These are phyloP conservation scores for Aurifilum marmelostoma DNA, from an alignment of 2,329 filamentous ascomycete species.

Conservation along the genomic window DNA sequence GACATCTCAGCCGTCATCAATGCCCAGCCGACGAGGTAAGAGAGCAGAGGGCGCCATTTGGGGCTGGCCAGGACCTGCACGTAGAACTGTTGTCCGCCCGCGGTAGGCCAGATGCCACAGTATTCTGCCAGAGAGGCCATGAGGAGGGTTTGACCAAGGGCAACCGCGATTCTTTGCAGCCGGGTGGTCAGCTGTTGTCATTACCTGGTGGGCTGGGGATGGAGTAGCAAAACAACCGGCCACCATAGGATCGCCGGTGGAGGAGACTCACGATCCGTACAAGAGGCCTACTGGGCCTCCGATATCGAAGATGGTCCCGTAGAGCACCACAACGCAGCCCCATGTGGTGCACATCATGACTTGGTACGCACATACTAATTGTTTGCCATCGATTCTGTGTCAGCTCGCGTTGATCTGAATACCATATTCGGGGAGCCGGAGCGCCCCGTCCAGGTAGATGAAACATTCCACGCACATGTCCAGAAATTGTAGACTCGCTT, in stretches of 20 bases:
- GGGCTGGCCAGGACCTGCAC: slow-evolving; percentile 16
- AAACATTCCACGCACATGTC: not conserved
- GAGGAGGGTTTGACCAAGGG: slow-evolving; percentile 8
- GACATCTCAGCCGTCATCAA: slow-evolving; percentile 15
- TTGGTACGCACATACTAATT: slow-evolving; percentile 10
- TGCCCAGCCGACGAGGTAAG: slow-evolving; percentile 15
- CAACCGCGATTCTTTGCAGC: slow-evolving; percentile 2
- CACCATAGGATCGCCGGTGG: not conserved
- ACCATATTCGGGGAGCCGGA: not conserved
- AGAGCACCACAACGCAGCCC: slow-evolving; percentile 10
- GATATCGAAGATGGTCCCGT: slow-evolving; percentile 13
- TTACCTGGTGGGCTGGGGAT: not conserved
- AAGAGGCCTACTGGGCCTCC: slow-evolving; percentile 11
- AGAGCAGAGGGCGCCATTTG: slow-evolving; percentile 13
- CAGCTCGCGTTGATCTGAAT: not conserved
- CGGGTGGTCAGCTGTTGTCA: not conserved
- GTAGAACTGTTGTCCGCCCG: slow-evolving; percentile 11
- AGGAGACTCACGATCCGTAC: slow-evolving; percentile 12
- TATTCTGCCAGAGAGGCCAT: slow-evolving; percentile 16
- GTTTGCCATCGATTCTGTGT: not conserved
- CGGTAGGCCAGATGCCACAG: slow-evolving; percentile 14
- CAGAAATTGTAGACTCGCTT: slow-evolving; percentile 15
- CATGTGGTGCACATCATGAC: slow-evolving; percentile 15
- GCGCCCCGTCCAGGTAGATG: not conserved
- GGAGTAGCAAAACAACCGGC: not conserved